A percentile compares a stretch with the other conserved stretches of the same genome.
Conservation (phyloP, 768 basidiomycete species). For the Nevesoporus exiguus region DNA sequence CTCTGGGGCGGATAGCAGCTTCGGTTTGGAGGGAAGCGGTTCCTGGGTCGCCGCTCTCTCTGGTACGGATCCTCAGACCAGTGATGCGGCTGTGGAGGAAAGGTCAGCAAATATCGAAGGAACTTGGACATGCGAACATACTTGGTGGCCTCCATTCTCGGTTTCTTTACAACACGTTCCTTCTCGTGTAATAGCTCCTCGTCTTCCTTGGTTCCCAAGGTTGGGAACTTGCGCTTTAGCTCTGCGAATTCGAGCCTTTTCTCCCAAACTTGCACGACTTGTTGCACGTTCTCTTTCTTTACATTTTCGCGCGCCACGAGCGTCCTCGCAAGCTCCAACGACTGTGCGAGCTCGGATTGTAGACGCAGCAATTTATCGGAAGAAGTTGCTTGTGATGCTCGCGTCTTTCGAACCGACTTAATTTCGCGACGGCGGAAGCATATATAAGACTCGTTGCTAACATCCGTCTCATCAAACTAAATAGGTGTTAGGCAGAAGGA, state of each 20-base stretch:
- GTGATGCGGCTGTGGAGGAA: conserved; percentile 40
- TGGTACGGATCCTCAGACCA: conserved; percentile 52
- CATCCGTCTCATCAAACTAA: conserved; percentile 87
- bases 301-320: conserved; percentile 69
- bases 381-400: conserved; percentile 83
- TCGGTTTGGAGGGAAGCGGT: conserved; percentile 43
- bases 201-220: conserved; percentile 58
- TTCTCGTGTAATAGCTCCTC: conserved; percentile 74
- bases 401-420: conserved; percentile 91
- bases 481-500: background rate
- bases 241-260: conserved; percentile 71
- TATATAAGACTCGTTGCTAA: conserved; percentile 88
- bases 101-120: background rate
- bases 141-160: conserved; percentile 35
- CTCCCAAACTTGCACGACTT: conserved; percentile 72
- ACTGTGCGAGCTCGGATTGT: conserved; percentile 67
- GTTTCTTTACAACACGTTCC: conserved; percentile 59
- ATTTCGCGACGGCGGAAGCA: conserved; percentile 96
- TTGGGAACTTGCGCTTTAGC: conserved; percentile 72
- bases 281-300: conserved; percentile 64
- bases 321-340: conserved; percentile 67
- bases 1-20: conserved; percentile 56
- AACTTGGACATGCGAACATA: background rate
- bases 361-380: conserved; percentile 86
- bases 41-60: conserved; percentile 39